Evolutionary conservation across 2,329 filamentous ascomycete genomes (phyloP).

Genomic region (Hawksworthiomyces lignivorus): DNA sequence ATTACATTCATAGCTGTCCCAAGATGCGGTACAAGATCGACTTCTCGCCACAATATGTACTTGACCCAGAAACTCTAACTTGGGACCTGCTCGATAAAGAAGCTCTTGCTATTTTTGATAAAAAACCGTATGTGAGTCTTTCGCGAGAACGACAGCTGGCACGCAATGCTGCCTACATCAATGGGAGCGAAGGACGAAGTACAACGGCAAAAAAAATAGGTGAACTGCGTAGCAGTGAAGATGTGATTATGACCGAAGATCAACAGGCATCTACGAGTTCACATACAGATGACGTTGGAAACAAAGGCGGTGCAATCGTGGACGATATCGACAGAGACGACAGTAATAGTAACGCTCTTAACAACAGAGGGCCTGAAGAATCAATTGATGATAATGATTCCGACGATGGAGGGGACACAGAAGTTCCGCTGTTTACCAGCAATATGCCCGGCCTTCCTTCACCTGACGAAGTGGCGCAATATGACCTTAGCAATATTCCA

Average conservation of each 20-base stretch:
- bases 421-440: conserved; percentile 44
- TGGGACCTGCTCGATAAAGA: conserved; percentile 55
- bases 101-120: conserved; percentile 42
- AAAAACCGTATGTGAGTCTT: conserved; percentile 48
- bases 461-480: conserved; percentile 40
- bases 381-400: conserved; percentile 15
- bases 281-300: no score
- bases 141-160: conserved; percentile 24
- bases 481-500: conserved; percentile 53
- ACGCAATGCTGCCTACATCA: no score
- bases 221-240: no score
- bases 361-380: conserved; percentile 17
- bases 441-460: conserved; percentile 61
- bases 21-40: conserved; percentile 86
- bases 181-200: no score
- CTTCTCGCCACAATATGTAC: conserved; percentile 64
- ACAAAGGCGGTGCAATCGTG: background rate
- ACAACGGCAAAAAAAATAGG: no score
- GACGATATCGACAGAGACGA: no score
- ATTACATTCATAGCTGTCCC: conserved; percentile 71
- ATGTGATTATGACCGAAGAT: no score
- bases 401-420: conserved; percentile 19
- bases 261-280: no score
- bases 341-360: no score
- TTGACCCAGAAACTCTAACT: conserved; percentile 57